Evolutionary conservation across 2,329 filamentous ascomycete species (phyloP).

Genomic region (Colletotrichum euphorbiae): DNA sequence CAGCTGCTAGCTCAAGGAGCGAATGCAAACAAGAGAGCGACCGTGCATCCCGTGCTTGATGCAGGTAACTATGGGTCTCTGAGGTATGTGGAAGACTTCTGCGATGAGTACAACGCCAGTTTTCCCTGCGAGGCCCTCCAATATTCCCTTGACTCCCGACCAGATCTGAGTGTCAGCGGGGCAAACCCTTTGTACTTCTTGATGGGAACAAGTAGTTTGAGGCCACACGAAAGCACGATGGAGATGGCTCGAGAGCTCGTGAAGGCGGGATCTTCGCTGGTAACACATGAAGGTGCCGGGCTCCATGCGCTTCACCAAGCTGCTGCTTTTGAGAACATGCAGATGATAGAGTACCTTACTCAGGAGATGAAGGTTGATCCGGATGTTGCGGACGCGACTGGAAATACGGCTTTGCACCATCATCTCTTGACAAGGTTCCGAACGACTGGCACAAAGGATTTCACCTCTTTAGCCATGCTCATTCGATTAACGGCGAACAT

Average conservation of each 20-base stretch:
- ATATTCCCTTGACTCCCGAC: constrained; percentile 12
- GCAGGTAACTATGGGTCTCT: constrained; percentile 29
- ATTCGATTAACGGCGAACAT: constrained; percentile 48
- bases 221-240: neutral
- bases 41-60: constrained; percentile 25
- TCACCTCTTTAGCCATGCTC: constrained; percentile 37
- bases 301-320: constrained; percentile 35
- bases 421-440: constrained; percentile 28
- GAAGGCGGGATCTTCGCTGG: constrained; percentile 10
- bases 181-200: constrained; percentile 36
- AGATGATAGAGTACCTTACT: constrained; percentile 11
- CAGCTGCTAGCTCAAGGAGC: neutral
- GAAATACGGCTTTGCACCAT: constrained; percentile 33
- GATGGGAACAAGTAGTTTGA: constrained; percentile 20
- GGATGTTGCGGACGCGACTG: constrained; percentile 10
- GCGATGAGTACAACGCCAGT: constrained; percentile 35
- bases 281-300: constrained; percentile 19
- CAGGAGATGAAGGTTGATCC: neutral
- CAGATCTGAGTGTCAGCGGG: constrained; percentile 9
- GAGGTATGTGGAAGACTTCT: constrained; percentile 29
- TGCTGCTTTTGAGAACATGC: constrained; percentile 13
- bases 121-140: constrained; percentile 33
- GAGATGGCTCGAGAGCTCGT: constrained; percentile 7
- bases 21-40: constrained; percentile 23
- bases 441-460: neutral